phyloP scores from a whole-genome alignment of 2,329 filamentous ascomycete species.

The Fusarium coicis region DNA sequence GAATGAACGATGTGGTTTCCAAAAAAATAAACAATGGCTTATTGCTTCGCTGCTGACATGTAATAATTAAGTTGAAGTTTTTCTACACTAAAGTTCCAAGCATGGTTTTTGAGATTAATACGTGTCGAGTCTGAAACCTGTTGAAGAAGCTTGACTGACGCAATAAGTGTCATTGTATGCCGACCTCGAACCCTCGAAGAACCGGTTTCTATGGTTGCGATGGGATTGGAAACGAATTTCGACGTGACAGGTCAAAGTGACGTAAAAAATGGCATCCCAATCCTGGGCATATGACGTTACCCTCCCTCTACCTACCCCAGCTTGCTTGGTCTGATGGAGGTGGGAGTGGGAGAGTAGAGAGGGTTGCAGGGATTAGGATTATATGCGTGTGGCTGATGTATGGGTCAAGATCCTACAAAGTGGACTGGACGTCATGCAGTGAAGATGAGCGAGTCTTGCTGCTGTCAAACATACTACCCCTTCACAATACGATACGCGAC shows the following conservation, averaged over 20 bases:
- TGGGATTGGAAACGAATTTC: conserved; percentile 9
- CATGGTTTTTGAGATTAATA: conserved; percentile 39
- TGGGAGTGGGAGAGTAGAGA: not conserved
- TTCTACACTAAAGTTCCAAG: conserved; percentile 7
- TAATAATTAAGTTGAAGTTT: conserved; percentile 6
- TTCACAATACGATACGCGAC: not conserved
- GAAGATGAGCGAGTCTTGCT: not conserved
- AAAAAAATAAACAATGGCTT: conserved; percentile 1
- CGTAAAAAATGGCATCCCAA: conserved; percentile 28
- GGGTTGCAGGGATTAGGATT: conserved; percentile 24
- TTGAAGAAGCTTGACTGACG: conserved; percentile 35
- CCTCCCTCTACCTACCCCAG: not conserved
- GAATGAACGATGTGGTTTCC: not conserved
- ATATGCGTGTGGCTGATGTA: conserved; percentile 31
- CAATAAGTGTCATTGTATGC: conserved; percentile 42
- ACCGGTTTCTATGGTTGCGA: conserved; percentile 38
- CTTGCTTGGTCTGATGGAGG: not conserved
- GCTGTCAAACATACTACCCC: conserved; percentile 22
- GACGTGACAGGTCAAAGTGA: conserved; percentile 28
- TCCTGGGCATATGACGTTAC: conserved; percentile 29
- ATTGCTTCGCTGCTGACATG: conserved; percentile 12
- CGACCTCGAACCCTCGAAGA: conserved; percentile 14
- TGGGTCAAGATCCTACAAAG: conserved; percentile 29
- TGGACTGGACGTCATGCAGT: conserved; percentile 39
- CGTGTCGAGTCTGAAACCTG: conserved; percentile 35